phyloP scores from a whole-genome alignment of 495 filamentous ascomycete species.

The Viridothelium virens region DNA sequence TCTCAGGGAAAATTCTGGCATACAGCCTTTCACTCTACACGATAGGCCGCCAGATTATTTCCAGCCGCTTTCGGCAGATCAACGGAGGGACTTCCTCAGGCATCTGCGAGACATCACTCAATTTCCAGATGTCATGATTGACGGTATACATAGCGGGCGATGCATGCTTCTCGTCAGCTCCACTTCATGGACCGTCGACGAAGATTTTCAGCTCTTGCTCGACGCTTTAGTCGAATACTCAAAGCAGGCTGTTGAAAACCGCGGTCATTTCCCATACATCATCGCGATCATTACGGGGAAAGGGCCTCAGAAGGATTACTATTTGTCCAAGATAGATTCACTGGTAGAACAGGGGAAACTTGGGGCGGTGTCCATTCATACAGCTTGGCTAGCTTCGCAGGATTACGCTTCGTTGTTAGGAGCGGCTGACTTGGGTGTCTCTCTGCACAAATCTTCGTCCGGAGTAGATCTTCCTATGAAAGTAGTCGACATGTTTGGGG shows the following conservation, averaged over 20 bases:
- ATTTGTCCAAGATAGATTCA: conserved; percentile 53
- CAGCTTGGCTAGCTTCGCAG: conserved; percentile 70
- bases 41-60: conserved; percentile 83
- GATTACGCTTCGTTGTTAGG: conserved; percentile 86
- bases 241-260: conserved; percentile 27
- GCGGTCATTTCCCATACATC: conserved; percentile 48
- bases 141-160: conserved; percentile 11
- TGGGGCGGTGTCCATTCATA: conserved; percentile 59
- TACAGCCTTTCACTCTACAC: conserved; percentile 60
- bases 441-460: conserved; percentile 83
- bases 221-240: conserved; percentile 71
- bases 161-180: conserved; percentile 69
- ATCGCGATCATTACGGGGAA: conserved; percentile 90
- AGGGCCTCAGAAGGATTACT: conserved; percentile 73
- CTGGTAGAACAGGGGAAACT: conserved; percentile 55
- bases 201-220: conserved; percentile 89
- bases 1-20: conserved; percentile 53
- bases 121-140: conserved; percentile 28
- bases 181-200: conserved; percentile 94
- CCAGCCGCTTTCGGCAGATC: conserved; percentile 51
- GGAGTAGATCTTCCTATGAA: conserved; percentile 99
- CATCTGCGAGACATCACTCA: conserved; percentile 50
- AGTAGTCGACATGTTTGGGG: conserved; percentile 97
- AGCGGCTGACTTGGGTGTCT: conserved; percentile 81
- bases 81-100: conserved; percentile 52